phyloP scores from a whole-genome alignment of 805 yeast species.

The Cyberlindnera maritima region DNA sequence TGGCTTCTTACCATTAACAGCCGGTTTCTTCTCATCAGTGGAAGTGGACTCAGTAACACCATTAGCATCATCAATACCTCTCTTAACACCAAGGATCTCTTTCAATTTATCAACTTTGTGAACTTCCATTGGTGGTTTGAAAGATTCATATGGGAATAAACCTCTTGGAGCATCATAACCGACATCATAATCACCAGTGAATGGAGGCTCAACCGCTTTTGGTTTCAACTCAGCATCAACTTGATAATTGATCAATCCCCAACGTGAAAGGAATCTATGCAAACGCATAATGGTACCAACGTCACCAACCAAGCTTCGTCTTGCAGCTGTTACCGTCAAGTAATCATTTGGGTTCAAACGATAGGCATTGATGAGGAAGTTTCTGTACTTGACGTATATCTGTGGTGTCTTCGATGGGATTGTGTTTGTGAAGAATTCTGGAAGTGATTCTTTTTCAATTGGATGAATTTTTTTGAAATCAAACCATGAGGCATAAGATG shows the following conservation, averaged over 20 bases:
- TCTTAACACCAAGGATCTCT: constrained; percentile 28
- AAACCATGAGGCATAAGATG: constrained; percentile 89
- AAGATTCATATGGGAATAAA: constrained; percentile 84
- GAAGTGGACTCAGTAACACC: constrained; percentile 1
- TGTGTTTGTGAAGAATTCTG: constrained; percentile 78
- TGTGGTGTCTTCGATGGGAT: constrained; percentile 79
- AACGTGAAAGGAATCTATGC: constrained; percentile 77
- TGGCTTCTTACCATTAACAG: constrained; percentile 32
- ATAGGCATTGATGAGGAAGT: constrained; percentile 86
- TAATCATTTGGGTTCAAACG: constrained; percentile 88
- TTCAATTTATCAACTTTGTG: constrained; percentile 43
- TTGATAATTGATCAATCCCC: constrained; percentile 94
- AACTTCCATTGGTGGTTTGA: constrained; percentile 54
- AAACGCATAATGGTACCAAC: constrained; percentile 85
- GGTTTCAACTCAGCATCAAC: constrained; percentile 79
- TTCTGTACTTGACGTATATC: constrained; percentile 77
- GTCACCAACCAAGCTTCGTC: constrained; percentile 89
- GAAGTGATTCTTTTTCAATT: constrained; percentile 79
- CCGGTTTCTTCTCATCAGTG: constrained; percentile 5
- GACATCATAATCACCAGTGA: constrained; percentile 72
- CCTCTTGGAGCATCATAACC: constrained; percentile 90
- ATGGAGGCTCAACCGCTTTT: constrained; percentile 65
- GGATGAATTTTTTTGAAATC: constrained; percentile 66
- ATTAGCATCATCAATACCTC: constrained; percentile 15
- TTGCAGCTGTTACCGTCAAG: constrained; percentile 83